A percentile compares a stretch with the other conserved stretches of the same genome.
Conservation (phyloP, 1,139 yeast genomes). For the Yamadazyma mexicana region DNA sequence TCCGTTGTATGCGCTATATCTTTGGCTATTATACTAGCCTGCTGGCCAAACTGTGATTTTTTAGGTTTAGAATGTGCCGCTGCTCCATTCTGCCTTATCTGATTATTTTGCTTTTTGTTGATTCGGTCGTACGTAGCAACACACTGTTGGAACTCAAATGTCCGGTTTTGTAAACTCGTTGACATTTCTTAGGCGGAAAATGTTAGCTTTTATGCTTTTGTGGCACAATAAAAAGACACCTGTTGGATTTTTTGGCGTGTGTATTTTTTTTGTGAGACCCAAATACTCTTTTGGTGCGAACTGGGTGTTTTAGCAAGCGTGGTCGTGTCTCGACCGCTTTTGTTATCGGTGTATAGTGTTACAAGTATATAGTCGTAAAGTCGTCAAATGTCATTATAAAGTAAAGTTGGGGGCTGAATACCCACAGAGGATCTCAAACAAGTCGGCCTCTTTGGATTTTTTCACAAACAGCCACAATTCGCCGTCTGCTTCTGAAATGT, state of each 20-base stretch:
- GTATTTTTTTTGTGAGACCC: background rate
- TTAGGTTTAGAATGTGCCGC: constrained; percentile 15
- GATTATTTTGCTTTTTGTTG: constrained; percentile 35
- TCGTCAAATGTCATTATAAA: constrained; percentile 3
- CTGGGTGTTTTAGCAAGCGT: background rate
- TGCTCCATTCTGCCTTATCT: background rate
- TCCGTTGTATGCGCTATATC: constrained; percentile 91
- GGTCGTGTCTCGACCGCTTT: background rate
- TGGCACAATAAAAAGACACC: background rate
- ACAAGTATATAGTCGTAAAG: too few relatives aligned
- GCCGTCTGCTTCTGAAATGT: constrained; percentile 7
- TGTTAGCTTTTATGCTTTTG: too few relatives aligned
- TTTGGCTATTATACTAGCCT: constrained; percentile 83
- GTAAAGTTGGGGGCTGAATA: constrained; percentile 15
- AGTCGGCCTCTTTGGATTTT: constrained; percentile 10
- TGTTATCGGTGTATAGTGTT: too few relatives aligned
- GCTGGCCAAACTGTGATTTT: constrained; percentile 71
- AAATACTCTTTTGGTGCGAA: background rate
- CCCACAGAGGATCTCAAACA: constrained; percentile 17
- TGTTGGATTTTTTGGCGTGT: background rate
- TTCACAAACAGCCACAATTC: constrained; percentile 16
- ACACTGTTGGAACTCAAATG: constrained; percentile 84
- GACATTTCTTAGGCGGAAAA: too few relatives aligned
- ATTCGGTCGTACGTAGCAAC: constrained; percentile 67
- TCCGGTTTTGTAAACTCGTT: constrained; percentile 63